A percentile compares a stretch with the other conserved stretches of the same genome.
These are phyloP conservation scores for Coemansia sp. DNA, from an alignment of 192 early-diverging fungal genomes.

Conservation along the genomic window DNA sequence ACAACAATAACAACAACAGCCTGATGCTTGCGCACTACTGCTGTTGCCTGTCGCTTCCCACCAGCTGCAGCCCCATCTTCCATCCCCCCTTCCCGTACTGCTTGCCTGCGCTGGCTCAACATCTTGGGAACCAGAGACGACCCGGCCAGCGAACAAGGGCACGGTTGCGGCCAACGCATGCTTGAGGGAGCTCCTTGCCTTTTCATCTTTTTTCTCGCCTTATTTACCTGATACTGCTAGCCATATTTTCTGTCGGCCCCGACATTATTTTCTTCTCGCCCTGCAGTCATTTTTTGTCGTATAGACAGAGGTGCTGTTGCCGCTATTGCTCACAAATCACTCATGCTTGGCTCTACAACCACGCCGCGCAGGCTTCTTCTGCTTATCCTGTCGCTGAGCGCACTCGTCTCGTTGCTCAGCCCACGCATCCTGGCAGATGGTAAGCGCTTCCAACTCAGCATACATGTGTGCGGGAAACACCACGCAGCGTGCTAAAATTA, in stretches of 20 bases:
- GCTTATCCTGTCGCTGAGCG: background rate
- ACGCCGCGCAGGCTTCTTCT: constrained; percentile 1
- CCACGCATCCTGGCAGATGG: constrained; percentile 6
- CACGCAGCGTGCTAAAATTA: background rate
- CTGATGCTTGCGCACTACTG: constrained; percentile 4
- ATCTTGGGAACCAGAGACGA: background rate
- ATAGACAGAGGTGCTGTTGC: background rate
- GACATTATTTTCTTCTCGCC: background rate
- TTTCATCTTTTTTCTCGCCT: background rate
- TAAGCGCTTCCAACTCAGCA: background rate
- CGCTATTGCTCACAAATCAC: background rate
- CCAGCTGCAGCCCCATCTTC: constrained; percentile 3
- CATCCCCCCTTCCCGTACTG: background rate
- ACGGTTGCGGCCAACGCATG: background rate
- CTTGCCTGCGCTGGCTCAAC: background rate
- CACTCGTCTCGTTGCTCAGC: background rate
- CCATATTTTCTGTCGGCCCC: background rate
- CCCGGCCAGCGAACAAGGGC: background rate
- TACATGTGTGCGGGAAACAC: background rate
- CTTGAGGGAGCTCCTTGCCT: background rate
- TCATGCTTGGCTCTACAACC: background rate
- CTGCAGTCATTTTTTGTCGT: background rate
- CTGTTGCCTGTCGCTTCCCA: constrained; percentile 11
- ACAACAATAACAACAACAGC: constrained; percentile 4
- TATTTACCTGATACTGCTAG: background rate